Conservation (phyloP, 164 flowering plant genomes). For the Aristolochia contorta region DNA sequence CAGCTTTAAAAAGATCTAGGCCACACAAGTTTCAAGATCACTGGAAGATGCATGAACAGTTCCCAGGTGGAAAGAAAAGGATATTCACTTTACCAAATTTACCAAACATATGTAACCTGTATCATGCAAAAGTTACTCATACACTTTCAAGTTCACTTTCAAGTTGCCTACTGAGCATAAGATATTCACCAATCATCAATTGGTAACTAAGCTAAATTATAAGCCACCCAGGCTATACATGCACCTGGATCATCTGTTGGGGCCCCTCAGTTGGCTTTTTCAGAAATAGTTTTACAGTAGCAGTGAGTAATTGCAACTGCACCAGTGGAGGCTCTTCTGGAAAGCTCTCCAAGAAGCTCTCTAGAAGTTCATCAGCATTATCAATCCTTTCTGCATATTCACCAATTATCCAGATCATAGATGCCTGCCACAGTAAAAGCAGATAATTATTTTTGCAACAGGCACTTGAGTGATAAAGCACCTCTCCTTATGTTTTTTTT, state of each 20-base stretch:
- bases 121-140: too few species aligned
- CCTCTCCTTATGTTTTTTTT: not conserved
- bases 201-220: not conserved
- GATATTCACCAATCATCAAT: not conserved
- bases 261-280: slow-evolving; percentile 99
- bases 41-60: not conserved
- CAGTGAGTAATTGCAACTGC: slow-evolving; percentile 91
- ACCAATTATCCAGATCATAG: slow-evolving; percentile 99
- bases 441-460: too few species aligned
- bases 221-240: not conserved
- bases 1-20: not conserved
- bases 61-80: not conserved
- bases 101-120: too few species aligned
- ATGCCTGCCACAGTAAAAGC: slow-evolving; percentile 47
- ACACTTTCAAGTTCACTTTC: too few species aligned
- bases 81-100: too few species aligned
- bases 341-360: slow-evolving; percentile 91
- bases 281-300: slow-evolving; percentile 89
- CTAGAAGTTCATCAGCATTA: slow-evolving; percentile 99
- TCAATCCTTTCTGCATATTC: slow-evolving; percentile 99
- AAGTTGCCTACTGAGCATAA: too few species aligned
- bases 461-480: not conserved
- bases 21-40: not conserved
- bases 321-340: slow-evolving; percentile 98
- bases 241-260: slow-evolving; percentile 99